phyloP scores from a whole-genome alignment of 1,139 yeast species.

The Candida tetrigidarum region DNA sequence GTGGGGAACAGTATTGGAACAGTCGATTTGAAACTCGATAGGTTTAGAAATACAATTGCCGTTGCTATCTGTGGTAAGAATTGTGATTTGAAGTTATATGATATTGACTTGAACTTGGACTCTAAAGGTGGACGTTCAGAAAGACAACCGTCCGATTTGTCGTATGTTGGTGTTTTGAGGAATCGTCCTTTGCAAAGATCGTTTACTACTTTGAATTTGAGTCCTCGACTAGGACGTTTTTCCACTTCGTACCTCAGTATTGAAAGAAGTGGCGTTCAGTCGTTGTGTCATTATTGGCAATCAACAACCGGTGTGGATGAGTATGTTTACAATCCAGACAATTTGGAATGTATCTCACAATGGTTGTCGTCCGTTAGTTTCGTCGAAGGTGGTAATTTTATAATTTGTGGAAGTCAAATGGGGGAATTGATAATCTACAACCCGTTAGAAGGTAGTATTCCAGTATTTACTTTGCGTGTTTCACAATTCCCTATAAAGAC shows the following conservation, averaged over 20 bases:
- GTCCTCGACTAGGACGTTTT: constrained; percentile 2
- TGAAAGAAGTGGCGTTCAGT: constrained; percentile 22
- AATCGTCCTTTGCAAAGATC: constrained; percentile 17
- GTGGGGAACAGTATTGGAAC: constrained; percentile 42
- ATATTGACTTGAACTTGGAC: constrained; percentile 16
- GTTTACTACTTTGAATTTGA: constrained; percentile 16
- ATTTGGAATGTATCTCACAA: constrained; percentile 24
- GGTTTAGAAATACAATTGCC: constrained; percentile 18
- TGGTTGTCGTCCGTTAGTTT: constrained; percentile 29
- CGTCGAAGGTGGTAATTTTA: constrained; percentile 16
- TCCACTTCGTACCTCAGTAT: constrained; percentile 6
- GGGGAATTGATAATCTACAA: constrained; percentile 33
- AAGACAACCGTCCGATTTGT: constrained; percentile 3
- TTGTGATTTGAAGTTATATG: constrained; percentile 42
- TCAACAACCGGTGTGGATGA: constrained; percentile 21
- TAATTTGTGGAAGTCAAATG: constrained; percentile 40
- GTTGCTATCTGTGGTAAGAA: constrained; percentile 52
- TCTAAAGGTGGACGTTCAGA: not conserved
- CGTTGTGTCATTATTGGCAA: constrained; percentile 27
- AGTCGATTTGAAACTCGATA: constrained; percentile 26
- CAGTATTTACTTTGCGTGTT: constrained; percentile 22
- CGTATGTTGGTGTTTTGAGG: constrained; percentile 8
- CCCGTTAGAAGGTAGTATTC: constrained; percentile 20
- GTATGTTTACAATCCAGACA: constrained; percentile 23
- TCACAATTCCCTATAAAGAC: constrained; percentile 35